phyloP scores from a whole-genome alignment of 768 basidiomycete species.

The Tylopilus plumbeoviolaceoides region DNA sequence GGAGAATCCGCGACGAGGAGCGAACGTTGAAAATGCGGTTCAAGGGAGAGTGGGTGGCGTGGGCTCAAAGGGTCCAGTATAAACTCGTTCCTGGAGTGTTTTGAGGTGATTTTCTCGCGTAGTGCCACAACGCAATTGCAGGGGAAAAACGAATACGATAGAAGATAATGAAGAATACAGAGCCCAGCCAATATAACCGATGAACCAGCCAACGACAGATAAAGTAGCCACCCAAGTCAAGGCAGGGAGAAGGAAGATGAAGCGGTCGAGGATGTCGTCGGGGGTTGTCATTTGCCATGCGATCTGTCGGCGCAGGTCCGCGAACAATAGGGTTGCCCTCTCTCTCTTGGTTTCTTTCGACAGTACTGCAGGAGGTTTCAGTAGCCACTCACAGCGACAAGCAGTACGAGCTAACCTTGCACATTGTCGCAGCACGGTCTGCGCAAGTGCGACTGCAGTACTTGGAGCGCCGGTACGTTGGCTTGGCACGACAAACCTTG shows the following conservation, averaged over 20 bases:
- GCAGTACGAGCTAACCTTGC: constrained; percentile 16
- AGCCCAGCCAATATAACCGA: background rate
- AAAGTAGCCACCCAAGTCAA: background rate
- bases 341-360: constrained; percentile 14
- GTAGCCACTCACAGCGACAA: background rate
- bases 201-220: constrained; percentile 2
- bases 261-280: background rate
- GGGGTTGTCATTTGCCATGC: constrained; percentile 8
- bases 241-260: background rate
- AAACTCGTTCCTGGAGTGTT: constrained; percentile 47
- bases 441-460: constrained; percentile 64
- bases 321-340: constrained; percentile 23
- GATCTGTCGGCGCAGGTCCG: constrained; percentile 22
- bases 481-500: constrained; percentile 50
- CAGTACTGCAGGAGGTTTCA: constrained; percentile 18
- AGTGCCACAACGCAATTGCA: background rate
- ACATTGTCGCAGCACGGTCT: constrained; percentile 33
- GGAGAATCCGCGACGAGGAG: constrained; percentile 13
- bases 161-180: background rate
- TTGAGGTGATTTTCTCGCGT: constrained; percentile 16
- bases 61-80: constrained; percentile 44
- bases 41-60: constrained; percentile 27
- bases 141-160: background rate
- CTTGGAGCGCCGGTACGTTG: constrained; percentile 49
- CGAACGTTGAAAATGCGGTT: constrained; percentile 9